A percentile compares a stretch with the other conserved stretches of the same genome.
Evolutionary conservation across 1,284 basidiomycete species (phyloP).

Genomic region (Phylloporus sp.): DNA sequence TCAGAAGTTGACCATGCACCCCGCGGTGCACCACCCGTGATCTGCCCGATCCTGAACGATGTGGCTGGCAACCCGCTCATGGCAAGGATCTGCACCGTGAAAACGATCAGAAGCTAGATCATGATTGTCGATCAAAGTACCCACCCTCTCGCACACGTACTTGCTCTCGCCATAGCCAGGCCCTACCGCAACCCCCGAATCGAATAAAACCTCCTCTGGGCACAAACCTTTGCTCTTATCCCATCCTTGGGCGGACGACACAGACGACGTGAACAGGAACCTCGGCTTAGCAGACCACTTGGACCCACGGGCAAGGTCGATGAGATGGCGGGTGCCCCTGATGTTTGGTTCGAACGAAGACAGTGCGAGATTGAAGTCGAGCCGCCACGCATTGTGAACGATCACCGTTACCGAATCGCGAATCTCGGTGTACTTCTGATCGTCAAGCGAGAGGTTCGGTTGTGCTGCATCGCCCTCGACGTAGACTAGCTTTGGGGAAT

Average conservation of each 20-base stretch:
- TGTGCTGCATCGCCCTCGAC: constrained; percentile 33
- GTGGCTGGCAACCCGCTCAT: constrained; percentile 22
- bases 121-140: constrained; percentile 4
- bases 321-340: constrained; percentile 30
- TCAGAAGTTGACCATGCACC: constrained; percentile 30
- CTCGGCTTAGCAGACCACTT: constrained; percentile 18
- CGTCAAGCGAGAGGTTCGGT: constrained; percentile 32
- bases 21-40: constrained; percentile 21
- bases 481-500: constrained; percentile 34
- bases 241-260: constrained; percentile 30
- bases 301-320: constrained; percentile 39
- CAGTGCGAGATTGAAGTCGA: constrained; percentile 42
- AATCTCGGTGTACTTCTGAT: constrained; percentile 26
- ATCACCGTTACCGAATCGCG: constrained; percentile 25
- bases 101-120: not conserved
- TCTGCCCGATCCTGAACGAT: constrained; percentile 30
- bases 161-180: constrained; percentile 30
- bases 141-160: constrained; percentile 30
- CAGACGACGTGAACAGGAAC: constrained; percentile 39
- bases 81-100: constrained; percentile 22
- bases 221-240: constrained; percentile 18
- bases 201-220: constrained; percentile 22
- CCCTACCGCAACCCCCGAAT: constrained; percentile 15
- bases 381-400: constrained; percentile 16
- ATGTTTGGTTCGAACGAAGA: constrained; percentile 40